Evolutionary conservation across 352 stramenopile genomes (phyloP), one percentile per base, ranked within the genome.

Genomic region (Globisporangium nunn): DNA sequence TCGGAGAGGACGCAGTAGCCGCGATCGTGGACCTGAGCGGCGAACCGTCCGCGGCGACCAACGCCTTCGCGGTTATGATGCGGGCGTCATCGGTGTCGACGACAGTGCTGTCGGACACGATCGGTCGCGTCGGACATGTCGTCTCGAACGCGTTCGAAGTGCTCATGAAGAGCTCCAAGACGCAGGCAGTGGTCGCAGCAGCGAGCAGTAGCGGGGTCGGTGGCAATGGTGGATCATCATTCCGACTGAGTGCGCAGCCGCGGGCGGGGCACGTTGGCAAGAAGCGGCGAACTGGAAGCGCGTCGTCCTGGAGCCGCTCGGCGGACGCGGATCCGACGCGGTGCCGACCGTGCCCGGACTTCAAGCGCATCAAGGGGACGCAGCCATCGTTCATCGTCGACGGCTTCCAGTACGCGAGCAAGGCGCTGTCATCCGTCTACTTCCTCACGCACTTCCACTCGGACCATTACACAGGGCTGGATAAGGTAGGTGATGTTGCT

Each of bases 371-470:
- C 56, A 59, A 70, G 4, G 85, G 82, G 30, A 93, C 85, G 10
- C 69, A 80, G 28, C 82, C 82, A 10, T 72, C 77, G n/a, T 92
- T 91, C 60, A 86, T 96, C 28, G 86, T 96, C 37, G 87, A 96
- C 47, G 87, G 87, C 14, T 96, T 96, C 56, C 67, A 75, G n/a
- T 91, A 91, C 58, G 81, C 85, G 3, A 86, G 66, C 46, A 84
- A 83, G 44, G 45, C 76, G 40, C 72, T 91, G 10, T 91, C 78
- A 12, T 93, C 68, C 51, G 69, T 91, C 49, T 98, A 98, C 58
- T 98, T 99, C 59, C 78, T 99, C 43, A 98, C 95, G 18, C 96
- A 99, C 72, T 99, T 98, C 66, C 96, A 99, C 72, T 95, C 83
- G 11, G 96, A 99, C 71, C 96, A 99, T 66, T 98, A 98, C 68